Conservation (phyloP, 1,284 basidiomycete genomes). For the Paramarasmius palmivorus region DNA sequence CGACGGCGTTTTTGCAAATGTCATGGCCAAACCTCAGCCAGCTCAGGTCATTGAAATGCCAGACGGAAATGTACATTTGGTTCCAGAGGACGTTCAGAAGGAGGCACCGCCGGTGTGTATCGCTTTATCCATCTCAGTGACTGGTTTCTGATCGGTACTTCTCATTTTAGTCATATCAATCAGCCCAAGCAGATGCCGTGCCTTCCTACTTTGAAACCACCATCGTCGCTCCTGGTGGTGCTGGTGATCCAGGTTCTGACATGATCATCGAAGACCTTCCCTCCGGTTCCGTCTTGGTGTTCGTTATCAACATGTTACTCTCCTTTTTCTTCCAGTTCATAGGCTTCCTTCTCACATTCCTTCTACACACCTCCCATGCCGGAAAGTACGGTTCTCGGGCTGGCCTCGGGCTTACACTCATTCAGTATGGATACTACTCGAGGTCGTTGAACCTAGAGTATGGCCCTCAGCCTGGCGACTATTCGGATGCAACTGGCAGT, state of each 20-base stretch:
- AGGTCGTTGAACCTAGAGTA: slow-evolving; percentile 32
- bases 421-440: slow-evolving; percentile 81
- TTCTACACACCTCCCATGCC: slow-evolving; percentile 93
- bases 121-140: slow-evolving; percentile 11
- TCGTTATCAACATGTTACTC: slow-evolving; percentile 80
- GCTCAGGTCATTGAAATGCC: slow-evolving; percentile 45
- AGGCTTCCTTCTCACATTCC: slow-evolving; percentile 92
- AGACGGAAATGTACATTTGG: slow-evolving; percentile 65
- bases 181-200: slow-evolving; percentile 88
- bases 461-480: slow-evolving; percentile 14
- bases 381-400: slow-evolving; percentile 93
- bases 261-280: slow-evolving; percentile 78
- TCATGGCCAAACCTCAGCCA: slow-evolving; percentile 83
- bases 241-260: slow-evolving; percentile 47
- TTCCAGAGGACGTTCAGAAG: slow-evolving; percentile 81
- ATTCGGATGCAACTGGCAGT: slow-evolving; percentile 10
- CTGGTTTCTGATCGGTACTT: slow-evolving; percentile 1
- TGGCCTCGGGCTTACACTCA: slow-evolving; percentile 92
- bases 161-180: slow-evolving; percentile 72
- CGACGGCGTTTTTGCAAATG: slow-evolving; percentile 96
- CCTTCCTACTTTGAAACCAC: slow-evolving; percentile 99
- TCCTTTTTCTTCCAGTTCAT: slow-evolving; percentile 98
- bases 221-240: slow-evolving; percentile 69
- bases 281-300: slow-evolving; percentile 68
- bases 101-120: slow-evolving; percentile 80